Base-by-base conservation (phyloP, 139 green algal species). In the Ettlia oleoabundans region DNA sequence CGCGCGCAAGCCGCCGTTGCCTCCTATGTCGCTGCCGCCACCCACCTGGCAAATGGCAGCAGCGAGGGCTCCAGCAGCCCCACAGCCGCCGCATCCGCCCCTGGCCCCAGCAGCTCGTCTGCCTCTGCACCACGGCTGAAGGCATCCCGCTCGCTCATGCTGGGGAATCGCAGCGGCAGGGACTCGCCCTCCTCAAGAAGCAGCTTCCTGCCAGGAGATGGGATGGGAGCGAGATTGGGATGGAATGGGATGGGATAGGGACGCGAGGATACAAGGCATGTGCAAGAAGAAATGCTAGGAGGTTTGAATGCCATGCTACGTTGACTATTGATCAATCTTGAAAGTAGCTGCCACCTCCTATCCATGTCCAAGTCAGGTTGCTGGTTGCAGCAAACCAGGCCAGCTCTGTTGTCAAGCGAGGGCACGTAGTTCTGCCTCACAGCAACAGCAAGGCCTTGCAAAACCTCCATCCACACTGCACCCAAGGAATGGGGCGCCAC, bases 21-120 rank as follows among this genome's bases (percentile, higher is more conserved):
- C n/a, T n/a, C n/a, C n/a, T n/a, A n/a, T n/a, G n/a, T n/a, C n/a
- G n/a, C n/a, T n/a, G n/a, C n/a, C n/a, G n/a, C n/a, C n/a, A n/a
- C n/a, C n/a, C n/a, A n/a, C n/a, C n/a, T 58, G 26, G 43, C 78
- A 77, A 95, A 95, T 35, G 92, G 92, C 82, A 95, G 86, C 84
- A 87, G 78, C 41, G 67, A 63, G 18, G 91, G 81, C n/a, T 93
- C 86, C 80, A 96, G 81, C 82, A 68, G 53, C 53, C 52, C 73
- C 10, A 28, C 73, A 2, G 73, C 73, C 24, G 73, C 73, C 24
- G 53, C 73, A 26, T 80, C 73, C 0, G 73, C 73, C 10, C 30
- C 53, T 2, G 30, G 28, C 5, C 73, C 73, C 52, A 80, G 73
- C 37, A 68, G 35, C 53, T 80, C 70, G 8, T 77, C 70, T 24